Evolutionary conservation across 768 basidiomycete genomes (phyloP), one percentile per base, ranked within the genome.

Genomic region (Lenzites betulinus): DNA sequence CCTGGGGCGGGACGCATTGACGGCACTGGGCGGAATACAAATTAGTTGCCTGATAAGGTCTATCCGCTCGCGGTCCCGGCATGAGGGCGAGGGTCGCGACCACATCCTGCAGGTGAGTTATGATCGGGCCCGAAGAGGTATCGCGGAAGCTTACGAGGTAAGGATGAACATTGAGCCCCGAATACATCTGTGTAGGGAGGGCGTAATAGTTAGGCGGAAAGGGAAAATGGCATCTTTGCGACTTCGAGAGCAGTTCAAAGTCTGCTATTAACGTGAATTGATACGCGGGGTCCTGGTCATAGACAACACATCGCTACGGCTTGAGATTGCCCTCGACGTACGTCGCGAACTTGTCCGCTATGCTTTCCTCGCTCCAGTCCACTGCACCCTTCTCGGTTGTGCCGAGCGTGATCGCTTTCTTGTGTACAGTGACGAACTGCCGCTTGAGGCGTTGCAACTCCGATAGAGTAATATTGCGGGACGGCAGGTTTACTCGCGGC

Each of bases 381-480:
- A 94, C 86, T 18, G 70, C 70, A 0, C 92, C 92, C 64, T 85
- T 86, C 67, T 92, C 92, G 7, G 84, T 89, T 16, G 87, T 87
- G 15, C 92, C 92, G 7, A 92, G 81, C 2, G 88, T 92, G 58
- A 93, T 88, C 7, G 92, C 93, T 66, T 93, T 94, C 71, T 90
- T 93, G 71, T 98, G 94, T 35, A 92, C 81, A 3, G 85, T 84
- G 33, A 96, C 89, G 69, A 96, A 98, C 71, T 98, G 95, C 43
- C 95, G 81, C 71, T 96, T 98, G 43, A 90, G 75, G 28, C 95
- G 81, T 71, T 96, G 95, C 56, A 97, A 78, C 75, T 96, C 93
- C 0, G 91, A 87, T 7, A 98, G 79, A 38, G 94, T 93, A 28
- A 97, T 65, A 59, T 80, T 81, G 7, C 92, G 86, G 39, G 82